Evolutionary conservation across 306 rosid genomes (phyloP), one percentile per base, ranked within the genome.

Genomic region (Boehmeria nivea): DNA sequence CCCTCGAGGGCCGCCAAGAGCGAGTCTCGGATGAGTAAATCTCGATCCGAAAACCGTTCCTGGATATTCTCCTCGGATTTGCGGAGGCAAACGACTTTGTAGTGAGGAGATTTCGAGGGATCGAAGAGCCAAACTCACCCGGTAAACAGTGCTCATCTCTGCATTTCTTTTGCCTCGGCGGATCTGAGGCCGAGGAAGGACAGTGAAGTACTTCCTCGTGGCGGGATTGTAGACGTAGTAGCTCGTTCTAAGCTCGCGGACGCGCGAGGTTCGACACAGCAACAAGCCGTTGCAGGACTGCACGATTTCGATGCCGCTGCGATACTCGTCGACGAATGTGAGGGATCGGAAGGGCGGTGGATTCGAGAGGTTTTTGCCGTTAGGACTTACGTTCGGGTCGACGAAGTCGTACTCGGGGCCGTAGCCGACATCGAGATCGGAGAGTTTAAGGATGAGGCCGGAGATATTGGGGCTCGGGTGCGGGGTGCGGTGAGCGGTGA

Each of bases 271-370:
- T 10, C 21, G 33, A 19, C 62, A 68, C 24, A 68, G 20, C 20
- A 68, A 43, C 42, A 67, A 33, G 22, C 73, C 73, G 36, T 68
- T 68, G 59, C 73, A 52, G 28, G 67, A 60, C 21, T 44, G 62
- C 20, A 68, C 9, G 49, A 67, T 51, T 21, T 21, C 1, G 10
- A 59, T 0, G 0, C 37, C 6, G 1, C 18, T 7, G 0, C 33
- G 31, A 2, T 48, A 37, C 47, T 72, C 64, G 9, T 15, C 11
- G 14, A 6, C 21, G 38, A 44, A 43, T 16, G 17, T 6, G 19
- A 45, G 44, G 13, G 43, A 47, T 25, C 28, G 22, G 12, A 22
- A 22, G 52, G 52, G 53, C 22, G 23, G 28, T 25, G 28, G 0
- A 1, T 27, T 47, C 21, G 1, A n/a, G 65, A 34, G 45, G 21